A percentile compares a stretch with the other conserved stretches of the same genome.
These are phyloP conservation scores for Silene conica DNA, from an alignment of 148 eudicot genomes.

Conservation along the genomic window DNA sequence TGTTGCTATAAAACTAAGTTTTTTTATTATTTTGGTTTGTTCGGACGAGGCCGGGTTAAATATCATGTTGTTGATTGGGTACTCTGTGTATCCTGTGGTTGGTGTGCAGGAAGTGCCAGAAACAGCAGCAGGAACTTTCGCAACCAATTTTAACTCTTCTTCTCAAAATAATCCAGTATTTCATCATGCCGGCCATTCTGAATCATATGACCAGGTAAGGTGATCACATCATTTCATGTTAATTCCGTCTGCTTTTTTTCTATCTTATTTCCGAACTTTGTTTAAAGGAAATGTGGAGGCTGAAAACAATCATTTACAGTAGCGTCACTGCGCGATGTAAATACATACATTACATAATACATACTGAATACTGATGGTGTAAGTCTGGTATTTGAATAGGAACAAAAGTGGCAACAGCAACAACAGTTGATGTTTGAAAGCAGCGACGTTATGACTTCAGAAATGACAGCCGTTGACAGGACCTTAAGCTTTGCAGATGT, in stretches of 20 bases:
- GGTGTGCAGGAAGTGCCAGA: conserved; percentile 34
- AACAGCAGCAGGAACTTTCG: conserved; percentile 17
- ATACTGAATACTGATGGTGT: neutral
- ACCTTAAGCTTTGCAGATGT: conserved; percentile 69
- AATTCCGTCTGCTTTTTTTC: too few relatives aligned
- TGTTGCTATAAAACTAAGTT: neutral
- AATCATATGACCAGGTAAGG: conserved; percentile 28
- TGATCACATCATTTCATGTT: neutral
- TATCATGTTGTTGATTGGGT: conserved; percentile 20
- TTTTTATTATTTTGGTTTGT: too few relatives aligned
- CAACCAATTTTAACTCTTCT: conserved; percentile 27
- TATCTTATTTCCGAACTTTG: too few relatives aligned
- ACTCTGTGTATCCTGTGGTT: conserved; percentile 20
- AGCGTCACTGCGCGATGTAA: too few relatives aligned
- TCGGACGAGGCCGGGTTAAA: neutral
- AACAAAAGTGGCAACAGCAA: conserved; percentile 25
- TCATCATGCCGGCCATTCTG: conserved; percentile 20
- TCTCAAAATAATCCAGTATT: conserved; percentile 2
- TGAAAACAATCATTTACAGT: too few relatives aligned
- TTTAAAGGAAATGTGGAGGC: too few relatives aligned
- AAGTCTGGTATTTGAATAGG: conserved; percentile 4
- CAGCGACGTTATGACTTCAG: conserved; percentile 8
- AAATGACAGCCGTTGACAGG: conserved; percentile 23
- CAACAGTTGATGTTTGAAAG: conserved; percentile 7
- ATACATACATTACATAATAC: too few relatives aligned